Conservation (phyloP, 1,284 basidiomycete species). For the Golubevia pallescens region DNA sequence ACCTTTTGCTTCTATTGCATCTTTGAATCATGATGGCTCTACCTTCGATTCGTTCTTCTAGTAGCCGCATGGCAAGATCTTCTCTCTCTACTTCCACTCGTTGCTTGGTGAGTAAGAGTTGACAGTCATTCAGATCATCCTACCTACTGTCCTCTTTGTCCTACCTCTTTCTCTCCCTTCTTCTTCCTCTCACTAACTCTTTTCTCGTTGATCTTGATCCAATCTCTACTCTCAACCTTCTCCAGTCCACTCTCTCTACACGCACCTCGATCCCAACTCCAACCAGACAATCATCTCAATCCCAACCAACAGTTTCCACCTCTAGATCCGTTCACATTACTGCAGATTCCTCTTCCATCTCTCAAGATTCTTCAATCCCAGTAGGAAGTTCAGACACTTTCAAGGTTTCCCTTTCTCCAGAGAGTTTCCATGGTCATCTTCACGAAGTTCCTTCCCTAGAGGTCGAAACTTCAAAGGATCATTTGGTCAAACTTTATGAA, state of each 20-base stretch:
- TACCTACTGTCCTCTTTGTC: neutral
- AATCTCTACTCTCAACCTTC: neutral
- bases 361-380: neutral
- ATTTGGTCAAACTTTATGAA: constrained; percentile 55
- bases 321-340: constrained; percentile 8
- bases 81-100: too few species aligned
- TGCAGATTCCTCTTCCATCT: constrained; percentile 7
- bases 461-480: constrained; percentile 45
- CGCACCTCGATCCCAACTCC: neutral
- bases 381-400: neutral
- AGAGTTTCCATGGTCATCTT: constrained; percentile 8
- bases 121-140: too few species aligned
- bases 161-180: neutral
- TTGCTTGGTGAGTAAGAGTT: too few species aligned
- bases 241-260: neutral
- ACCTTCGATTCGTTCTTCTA: neutral
- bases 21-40: neutral
- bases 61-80: neutral
- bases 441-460: constrained; percentile 1
- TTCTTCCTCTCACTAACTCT: neutral
- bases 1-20: constrained; percentile 1
- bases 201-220: neutral
- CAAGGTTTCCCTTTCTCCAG: neutral
- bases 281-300: neutral
- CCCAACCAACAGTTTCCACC: neutral